Evolutionary conservation across 2,329 filamentous ascomycete species (phyloP).

Genomic region (Claviceps sp.): DNA sequence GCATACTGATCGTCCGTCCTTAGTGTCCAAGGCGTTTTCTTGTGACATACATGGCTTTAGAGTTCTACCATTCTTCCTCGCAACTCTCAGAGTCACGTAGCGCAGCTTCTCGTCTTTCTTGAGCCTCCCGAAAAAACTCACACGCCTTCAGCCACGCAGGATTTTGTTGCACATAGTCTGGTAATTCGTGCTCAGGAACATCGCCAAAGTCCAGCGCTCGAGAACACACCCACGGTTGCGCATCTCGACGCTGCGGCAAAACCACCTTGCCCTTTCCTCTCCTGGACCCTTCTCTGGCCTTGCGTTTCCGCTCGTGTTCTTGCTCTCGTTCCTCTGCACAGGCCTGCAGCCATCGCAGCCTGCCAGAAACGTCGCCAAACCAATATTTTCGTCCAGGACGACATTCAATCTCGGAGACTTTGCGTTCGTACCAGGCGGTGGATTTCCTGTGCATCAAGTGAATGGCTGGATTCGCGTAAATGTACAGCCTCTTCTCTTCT

Average conservation of each 20-base stretch:
- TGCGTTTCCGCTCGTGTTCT: constrained; percentile 2
- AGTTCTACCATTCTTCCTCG: constrained; percentile 12
- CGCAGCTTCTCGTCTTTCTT: background rate
- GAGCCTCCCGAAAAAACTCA: constrained; percentile 20
- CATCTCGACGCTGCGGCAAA: constrained; percentile 9
- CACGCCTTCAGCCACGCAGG: constrained; percentile 30
- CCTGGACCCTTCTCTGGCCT: no score
- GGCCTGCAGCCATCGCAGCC: constrained; percentile 20
- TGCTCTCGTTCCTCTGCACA: constrained; percentile 9
- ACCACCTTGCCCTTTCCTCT: no score
- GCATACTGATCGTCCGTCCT: no score
- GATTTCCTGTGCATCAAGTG: constrained; percentile 32
- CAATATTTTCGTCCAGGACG: constrained; percentile 37
- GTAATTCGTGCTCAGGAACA: constrained; percentile 26
- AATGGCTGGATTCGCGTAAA: constrained; percentile 36
- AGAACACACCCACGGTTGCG: constrained; percentile 16
- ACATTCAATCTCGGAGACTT: constrained; percentile 34
- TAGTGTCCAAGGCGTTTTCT: no score
- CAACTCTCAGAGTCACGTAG: constrained; percentile 8
- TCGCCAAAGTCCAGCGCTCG: constrained; percentile 23
- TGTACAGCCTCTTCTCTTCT: constrained; percentile 24
- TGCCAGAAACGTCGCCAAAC: constrained; percentile 31
- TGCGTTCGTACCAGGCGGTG: constrained; percentile 31
- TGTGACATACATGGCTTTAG: constrained; percentile 2
- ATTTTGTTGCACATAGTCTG: constrained; percentile 30